phyloP scores from a whole-genome alignment of 2,329 filamentous ascomycete genomes.

The Neoascochyta sp. region DNA sequence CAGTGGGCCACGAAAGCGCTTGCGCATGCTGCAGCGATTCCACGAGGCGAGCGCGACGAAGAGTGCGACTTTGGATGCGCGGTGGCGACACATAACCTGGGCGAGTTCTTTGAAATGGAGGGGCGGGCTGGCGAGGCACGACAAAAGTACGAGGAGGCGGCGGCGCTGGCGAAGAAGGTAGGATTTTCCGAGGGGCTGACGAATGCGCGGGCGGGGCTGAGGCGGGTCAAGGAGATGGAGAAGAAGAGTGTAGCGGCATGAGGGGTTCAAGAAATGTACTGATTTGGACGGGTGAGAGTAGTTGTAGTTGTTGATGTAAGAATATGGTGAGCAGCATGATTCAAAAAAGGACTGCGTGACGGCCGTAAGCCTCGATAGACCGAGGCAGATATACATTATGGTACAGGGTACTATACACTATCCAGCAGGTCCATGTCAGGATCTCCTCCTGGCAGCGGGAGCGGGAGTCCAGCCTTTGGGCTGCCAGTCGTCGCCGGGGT shows the following conservation, averaged over 20 bases:
- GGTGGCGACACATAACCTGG: slow-evolving; percentile 80
- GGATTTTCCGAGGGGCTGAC: slow-evolving; percentile 46
- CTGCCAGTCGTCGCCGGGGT: slow-evolving; percentile 47
- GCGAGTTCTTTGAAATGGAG: slow-evolving; percentile 74
- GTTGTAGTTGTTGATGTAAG: too few species aligned
- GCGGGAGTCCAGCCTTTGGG: slow-evolving; percentile 47
- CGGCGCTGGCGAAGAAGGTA: slow-evolving; percentile 52
- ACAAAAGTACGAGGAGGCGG: slow-evolving; percentile 65
- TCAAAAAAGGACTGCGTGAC: too few species aligned
- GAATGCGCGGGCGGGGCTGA: slow-evolving; percentile 42
- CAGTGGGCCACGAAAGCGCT: slow-evolving; percentile 79
- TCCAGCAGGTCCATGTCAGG: too few species aligned
- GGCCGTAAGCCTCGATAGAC: too few species aligned
- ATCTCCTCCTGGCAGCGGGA: too few species aligned
- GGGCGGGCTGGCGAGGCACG: slow-evolving; percentile 63
- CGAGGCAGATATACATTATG: too few species aligned
- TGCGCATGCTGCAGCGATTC: slow-evolving; percentile 61
- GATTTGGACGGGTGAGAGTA: too few species aligned
- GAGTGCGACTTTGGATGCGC: slow-evolving; percentile 84
- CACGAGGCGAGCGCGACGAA: slow-evolving; percentile 62
- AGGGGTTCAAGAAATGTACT: not conserved
- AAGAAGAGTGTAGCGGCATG: slow-evolving; percentile 6
- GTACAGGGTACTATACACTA: too few species aligned
- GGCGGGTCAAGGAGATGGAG: slow-evolving; percentile 29
- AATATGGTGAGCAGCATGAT: too few species aligned